phyloP scores from a whole-genome alignment of 495 filamentous ascomycete genomes.

The Amorphotheca resinae region DNA sequence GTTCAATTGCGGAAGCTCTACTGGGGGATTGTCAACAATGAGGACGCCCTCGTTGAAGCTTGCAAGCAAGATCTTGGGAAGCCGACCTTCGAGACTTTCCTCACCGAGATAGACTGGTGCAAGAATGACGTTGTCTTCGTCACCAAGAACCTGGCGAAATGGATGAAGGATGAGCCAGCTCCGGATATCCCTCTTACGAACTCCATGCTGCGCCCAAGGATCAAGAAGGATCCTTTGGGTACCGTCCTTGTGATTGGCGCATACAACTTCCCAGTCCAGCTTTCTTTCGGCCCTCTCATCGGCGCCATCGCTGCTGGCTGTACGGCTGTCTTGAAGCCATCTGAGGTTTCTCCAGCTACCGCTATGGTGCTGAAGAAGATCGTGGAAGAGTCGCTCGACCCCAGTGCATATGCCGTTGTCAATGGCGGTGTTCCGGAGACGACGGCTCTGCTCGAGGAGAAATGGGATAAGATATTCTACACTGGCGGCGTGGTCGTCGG shows the following conservation, averaged over 20 bases:
- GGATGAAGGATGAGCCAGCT: constrained; percentile 69
- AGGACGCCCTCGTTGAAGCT: constrained; percentile 54
- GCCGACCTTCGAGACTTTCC: constrained; percentile 50
- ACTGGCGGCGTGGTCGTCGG: constrained; percentile 70
- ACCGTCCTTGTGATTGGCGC: constrained; percentile 75
- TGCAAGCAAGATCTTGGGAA: constrained; percentile 64
- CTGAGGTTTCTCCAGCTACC: constrained; percentile 61
- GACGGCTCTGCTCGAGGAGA: constrained; percentile 67
- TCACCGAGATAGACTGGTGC: constrained; percentile 62
- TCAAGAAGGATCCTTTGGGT: constrained; percentile 84
- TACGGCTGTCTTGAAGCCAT: constrained; percentile 81
- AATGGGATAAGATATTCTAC: constrained; percentile 98
- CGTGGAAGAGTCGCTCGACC: constrained; percentile 60
- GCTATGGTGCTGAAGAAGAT: constrained; percentile 72
- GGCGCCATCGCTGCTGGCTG: constrained; percentile 90
- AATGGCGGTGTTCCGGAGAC: constrained; percentile 75
- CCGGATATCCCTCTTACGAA: constrained; percentile 54
- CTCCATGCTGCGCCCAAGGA: constrained; percentile 54
- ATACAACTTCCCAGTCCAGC: constrained; percentile 84
- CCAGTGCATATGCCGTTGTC: constrained; percentile 60
- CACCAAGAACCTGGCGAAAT: constrained; percentile 62
- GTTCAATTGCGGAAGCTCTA: constrained; percentile 84
- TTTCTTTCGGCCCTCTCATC: constrained; percentile 64
- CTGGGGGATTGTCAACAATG: constrained; percentile 76
- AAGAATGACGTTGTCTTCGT: constrained; percentile 69